Conservation (phyloP, 495 filamentous ascomycete genomes). For the Chaetomium cochliodes region DNA sequence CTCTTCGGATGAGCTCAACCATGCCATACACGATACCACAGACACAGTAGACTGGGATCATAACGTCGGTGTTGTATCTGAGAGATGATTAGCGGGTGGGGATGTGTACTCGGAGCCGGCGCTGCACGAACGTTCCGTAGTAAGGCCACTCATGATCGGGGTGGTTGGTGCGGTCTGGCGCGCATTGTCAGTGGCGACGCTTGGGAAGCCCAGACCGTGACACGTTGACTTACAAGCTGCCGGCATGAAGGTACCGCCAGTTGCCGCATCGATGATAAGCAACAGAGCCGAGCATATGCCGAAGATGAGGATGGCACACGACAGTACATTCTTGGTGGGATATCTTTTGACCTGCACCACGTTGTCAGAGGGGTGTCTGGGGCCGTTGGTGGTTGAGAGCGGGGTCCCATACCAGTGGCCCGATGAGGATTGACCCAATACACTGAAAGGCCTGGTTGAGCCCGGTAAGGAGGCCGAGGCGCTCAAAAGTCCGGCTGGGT, state of each 20-base stretch:
- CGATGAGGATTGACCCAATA: constrained; percentile 48
- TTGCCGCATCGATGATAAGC: constrained; percentile 42
- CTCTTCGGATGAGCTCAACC: constrained; percentile 48
- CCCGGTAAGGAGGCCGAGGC: constrained; percentile 45
- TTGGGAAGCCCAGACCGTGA: background rate
- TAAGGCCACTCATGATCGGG: constrained; percentile 39
- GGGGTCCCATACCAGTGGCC: constrained; percentile 35
- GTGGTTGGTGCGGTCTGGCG: constrained; percentile 24
- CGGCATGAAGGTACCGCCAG: constrained; percentile 41
- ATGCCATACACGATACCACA: constrained; percentile 42
- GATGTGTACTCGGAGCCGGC: background rate
- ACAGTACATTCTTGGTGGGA: constrained; percentile 41
- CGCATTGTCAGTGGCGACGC: background rate
- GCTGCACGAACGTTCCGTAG: constrained; percentile 33
- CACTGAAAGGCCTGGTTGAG: constrained; percentile 49
- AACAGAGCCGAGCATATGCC: constrained; percentile 42
- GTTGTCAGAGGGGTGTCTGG: constrained; percentile 1
- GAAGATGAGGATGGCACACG: constrained; percentile 41
- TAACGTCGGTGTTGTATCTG: constrained; percentile 43
- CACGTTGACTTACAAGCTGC: constrained; percentile 21
- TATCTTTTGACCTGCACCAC: constrained; percentile 34
- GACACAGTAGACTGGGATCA: constrained; percentile 46
- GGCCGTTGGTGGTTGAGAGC: background rate
- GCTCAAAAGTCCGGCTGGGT: constrained; percentile 41
- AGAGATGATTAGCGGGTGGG: background rate